Base-by-base conservation (phyloP, 2,329 filamentous ascomycete genomes). In the Fusarium sp. region DNA sequence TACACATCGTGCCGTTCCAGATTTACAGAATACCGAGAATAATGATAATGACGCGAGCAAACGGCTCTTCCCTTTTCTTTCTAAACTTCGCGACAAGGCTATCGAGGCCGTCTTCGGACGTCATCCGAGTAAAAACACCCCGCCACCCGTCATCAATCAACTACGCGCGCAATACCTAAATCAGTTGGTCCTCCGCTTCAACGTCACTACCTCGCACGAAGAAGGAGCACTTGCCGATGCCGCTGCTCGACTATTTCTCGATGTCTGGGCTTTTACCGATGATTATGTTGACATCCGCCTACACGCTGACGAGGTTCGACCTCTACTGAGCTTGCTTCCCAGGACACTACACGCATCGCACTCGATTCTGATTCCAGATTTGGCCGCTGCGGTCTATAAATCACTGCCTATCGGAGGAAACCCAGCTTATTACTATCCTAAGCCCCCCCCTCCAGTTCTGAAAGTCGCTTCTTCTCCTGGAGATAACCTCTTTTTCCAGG, bases 121-220 rank as follows among this genome's bases (percentile, higher is more conserved):
- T 11, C 83, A 83, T 72, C 80, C 81, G 4, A 79, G 77, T 37
- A 81, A 80, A 58, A 67, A 75, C 45, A 55, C 69, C 35, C 63
- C 66, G n/a, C 69, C 74, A 35, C 38, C 77, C 61, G 68, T 77
- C 57, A 73, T 76, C 70, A 79, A 73, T 64, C 80, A 76, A 51
- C 71, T 84, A 33, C 80, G 83, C 33, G 82, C 79, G 33, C 83
- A 84, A 71, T 97, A 97, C 80, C 89, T 90, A 69, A 89, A 92
- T 70, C 91, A 98, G 81, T 87, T 97, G n/a, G 94, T 99, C 21
- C 84, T 98, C 70, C 91, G 96, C 42, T 98, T 98, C 86, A 94
- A 92, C 77, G 84, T 98, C 61, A 91, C 88, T 69, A 90, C 88
- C 31, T 81, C 86, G 7, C 86, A 90, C 25, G 93, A 97, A 78